Evolutionary conservation across 108 stramenopile genomes (phyloP).

Genomic region (Fistulifera solaris): DNA sequence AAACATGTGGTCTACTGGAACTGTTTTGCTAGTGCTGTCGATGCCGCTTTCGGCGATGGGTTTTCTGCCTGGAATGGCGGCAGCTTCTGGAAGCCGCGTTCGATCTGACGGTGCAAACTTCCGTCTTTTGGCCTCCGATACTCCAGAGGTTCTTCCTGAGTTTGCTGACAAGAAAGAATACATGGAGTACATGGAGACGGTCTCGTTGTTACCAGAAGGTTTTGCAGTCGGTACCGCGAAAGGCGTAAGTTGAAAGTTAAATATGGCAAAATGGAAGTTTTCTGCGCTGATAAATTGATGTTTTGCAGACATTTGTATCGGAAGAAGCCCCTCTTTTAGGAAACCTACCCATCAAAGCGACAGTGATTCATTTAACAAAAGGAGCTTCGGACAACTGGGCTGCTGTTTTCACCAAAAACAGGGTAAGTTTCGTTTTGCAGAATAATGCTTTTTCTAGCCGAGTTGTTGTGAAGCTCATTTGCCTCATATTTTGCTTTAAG

Average conservation of each 20-base stretch:
- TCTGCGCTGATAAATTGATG: too few relatives aligned
- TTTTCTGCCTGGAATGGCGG: too few relatives aligned
- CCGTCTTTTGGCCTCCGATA: conserved; percentile 17
- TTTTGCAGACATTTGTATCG: conserved; percentile 44
- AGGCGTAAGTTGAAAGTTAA: conserved; percentile 14
- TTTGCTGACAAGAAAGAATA: conserved; percentile 60
- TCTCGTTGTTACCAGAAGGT: conserved; percentile 56
- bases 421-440: conserved; percentile 54
- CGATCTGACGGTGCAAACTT: too few relatives aligned
- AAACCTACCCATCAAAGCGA: conserved; percentile 60
- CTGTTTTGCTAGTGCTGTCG: too few relatives aligned
- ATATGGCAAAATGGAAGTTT: too few relatives aligned
- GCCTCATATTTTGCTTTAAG: conserved; percentile 13
- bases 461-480: neutral
- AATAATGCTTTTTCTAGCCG: neutral
- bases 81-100: too few relatives aligned
- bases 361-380: conserved; percentile 76
- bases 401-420: conserved; percentile 78
- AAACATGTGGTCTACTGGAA: too few relatives aligned
- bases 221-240: conserved; percentile 74
- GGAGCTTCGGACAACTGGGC: conserved; percentile 83
- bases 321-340: conserved; percentile 76
- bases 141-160: conserved; percentile 47
- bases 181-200: conserved; percentile 42
- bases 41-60: too few relatives aligned